Conservation (phyloP, 176 grass and related monocot species). For the Hsuehochloa calcarea region DNA sequence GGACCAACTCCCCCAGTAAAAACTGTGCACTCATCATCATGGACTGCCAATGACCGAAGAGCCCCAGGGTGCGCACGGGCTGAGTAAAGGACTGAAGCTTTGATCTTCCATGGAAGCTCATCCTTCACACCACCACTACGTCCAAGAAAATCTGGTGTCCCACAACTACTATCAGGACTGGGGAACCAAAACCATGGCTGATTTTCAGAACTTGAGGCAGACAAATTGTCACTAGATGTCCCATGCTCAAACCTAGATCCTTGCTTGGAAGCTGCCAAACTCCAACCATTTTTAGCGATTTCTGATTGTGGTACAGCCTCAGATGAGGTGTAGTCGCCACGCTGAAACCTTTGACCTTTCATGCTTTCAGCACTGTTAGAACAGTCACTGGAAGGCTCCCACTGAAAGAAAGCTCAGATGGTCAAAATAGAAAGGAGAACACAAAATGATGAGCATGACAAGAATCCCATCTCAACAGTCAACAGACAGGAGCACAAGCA, state of each 20-base stretch:
- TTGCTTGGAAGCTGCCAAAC: constrained; percentile 39
- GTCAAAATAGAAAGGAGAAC: constrained; percentile 19
- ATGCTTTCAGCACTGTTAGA: constrained; percentile 46
- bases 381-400: constrained; percentile 57
- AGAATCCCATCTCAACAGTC: background rate
- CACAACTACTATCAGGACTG: constrained; percentile 57
- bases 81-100: constrained; percentile 73
- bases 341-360: constrained; percentile 54
- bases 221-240: constrained; percentile 37
- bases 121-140: constrained; percentile 58
- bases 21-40: constrained; percentile 79
- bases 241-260: constrained; percentile 43
- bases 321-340: constrained; percentile 42
- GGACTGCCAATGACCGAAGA: constrained; percentile 64
- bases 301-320: constrained; percentile 59
- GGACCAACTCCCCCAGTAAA: constrained; percentile 93
- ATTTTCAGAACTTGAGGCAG: constrained; percentile 45
- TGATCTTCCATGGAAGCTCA: constrained; percentile 73
- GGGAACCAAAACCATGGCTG: constrained; percentile 95
- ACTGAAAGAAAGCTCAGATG: constrained; percentile 43
- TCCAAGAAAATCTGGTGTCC: constrained; percentile 69
- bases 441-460: background rate
- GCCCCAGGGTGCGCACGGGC: constrained; percentile 81
- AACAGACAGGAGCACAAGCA: background rate
- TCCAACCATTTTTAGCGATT: constrained; percentile 52